phyloP scores from a whole-genome alignment of 192 early-diverging fungal genomes.

The Rhizophagus sp. region DNA sequence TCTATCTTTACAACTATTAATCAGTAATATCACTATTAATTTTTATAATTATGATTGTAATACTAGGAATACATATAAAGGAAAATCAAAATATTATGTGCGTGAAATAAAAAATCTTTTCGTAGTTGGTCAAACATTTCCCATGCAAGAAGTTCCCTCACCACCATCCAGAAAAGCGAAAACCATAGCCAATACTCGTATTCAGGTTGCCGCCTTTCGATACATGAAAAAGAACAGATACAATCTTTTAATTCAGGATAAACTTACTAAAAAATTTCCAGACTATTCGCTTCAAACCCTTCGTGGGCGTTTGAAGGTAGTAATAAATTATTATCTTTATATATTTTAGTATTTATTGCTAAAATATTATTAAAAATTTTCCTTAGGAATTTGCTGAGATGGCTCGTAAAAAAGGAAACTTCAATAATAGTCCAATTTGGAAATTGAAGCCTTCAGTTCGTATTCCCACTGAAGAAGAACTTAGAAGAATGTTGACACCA shows the following conservation, averaged over 20 bases:
- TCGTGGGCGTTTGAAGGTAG: conserved; percentile 68
- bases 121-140: conserved; percentile 91
- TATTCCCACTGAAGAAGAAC: conserved; percentile 83
- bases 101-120: conserved; percentile 82
- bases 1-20: background rate
- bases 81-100: conserved; percentile 81
- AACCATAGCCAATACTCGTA: conserved; percentile 77
- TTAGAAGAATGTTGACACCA: conserved; percentile 89
- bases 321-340: background rate
- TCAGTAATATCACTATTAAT: background rate
- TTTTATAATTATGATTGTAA: background rate
- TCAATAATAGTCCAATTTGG: conserved; percentile 88
- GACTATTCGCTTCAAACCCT: conserved; percentile 85
- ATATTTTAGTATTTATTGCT: background rate
- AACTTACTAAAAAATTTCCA: conserved; percentile 80
- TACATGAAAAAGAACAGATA: conserved; percentile 83
- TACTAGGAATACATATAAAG: conserved; percentile 66
- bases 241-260: conserved; percentile 71
- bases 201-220: conserved; percentile 88
- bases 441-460: conserved; percentile 71
- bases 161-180: conserved; percentile 94
- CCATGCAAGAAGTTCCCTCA: conserved; percentile 90
- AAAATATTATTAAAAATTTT: background rate
- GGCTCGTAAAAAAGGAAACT: conserved; percentile 71
- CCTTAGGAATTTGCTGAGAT: conserved; percentile 92